Evolutionary conservation across 2,329 filamentous ascomycete genomes (phyloP).

Genomic region (Botryotinia convoluta): DNA sequence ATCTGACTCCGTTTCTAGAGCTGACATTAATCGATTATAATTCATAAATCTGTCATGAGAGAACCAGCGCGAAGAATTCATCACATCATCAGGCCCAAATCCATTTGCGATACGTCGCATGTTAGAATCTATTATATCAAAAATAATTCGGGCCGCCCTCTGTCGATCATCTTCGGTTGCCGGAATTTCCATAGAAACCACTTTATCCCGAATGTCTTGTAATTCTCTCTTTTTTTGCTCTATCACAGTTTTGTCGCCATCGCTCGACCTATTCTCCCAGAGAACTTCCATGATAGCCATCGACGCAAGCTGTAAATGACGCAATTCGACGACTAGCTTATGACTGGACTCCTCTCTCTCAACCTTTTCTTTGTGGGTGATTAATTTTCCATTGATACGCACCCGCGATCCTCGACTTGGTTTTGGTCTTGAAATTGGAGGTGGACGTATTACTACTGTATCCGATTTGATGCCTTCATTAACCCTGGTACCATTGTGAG

Average conservation of each 20-base stretch:
- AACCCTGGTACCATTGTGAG: no score
- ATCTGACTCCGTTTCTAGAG: not conserved
- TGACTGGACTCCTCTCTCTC: not conserved
- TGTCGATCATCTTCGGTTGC: not conserved
- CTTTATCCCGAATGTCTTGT: not conserved
- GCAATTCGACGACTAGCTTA: not conserved
- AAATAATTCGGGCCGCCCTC: not conserved
- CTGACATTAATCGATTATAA: not conserved
- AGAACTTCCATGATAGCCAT: not conserved
- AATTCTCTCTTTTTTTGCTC: not conserved
- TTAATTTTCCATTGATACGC: not conserved
- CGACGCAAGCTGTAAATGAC: not conserved
- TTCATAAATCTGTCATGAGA: not conserved
- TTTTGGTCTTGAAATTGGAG: not conserved
- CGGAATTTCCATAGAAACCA: not conserved
- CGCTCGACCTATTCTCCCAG: not conserved
- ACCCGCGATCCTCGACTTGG: not conserved
- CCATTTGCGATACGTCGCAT: not conserved
- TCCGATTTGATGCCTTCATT: not conserved
- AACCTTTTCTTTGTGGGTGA: accelerated
- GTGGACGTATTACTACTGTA: accelerated
- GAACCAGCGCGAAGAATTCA: not conserved
- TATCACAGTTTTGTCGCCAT: no score
- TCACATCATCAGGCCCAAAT: not conserved
- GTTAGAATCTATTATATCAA: not conserved